These are phyloP conservation scores for Brachypodium distachyon DNA, from an alignment of 202 grass and related monocot species.

Conservation along the genomic window DNA sequence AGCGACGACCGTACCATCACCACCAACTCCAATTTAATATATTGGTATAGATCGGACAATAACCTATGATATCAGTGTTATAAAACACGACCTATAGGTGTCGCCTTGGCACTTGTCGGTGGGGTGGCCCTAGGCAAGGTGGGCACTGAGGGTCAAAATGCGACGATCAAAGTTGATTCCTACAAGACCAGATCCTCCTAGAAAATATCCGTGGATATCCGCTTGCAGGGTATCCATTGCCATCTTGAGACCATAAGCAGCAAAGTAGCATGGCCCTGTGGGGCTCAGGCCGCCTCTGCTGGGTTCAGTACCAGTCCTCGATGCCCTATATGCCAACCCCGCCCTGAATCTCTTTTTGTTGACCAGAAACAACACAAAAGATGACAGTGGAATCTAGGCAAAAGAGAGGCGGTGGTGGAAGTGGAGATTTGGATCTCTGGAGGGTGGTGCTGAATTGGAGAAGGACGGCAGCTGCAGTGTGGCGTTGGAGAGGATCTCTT, in stretches of 20 bases:
- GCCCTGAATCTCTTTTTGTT: background rate
- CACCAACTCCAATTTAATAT: too few relatives aligned
- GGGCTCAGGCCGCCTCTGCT: background rate
- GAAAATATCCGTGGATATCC: too few relatives aligned
- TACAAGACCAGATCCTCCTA: background rate
- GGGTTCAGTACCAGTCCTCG: background rate
- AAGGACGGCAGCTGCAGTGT: background rate
- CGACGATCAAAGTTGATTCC: background rate
- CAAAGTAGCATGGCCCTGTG: background rate
- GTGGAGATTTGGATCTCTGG: background rate
- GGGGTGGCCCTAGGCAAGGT: background rate
- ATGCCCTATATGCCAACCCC: background rate
- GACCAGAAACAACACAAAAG: background rate
- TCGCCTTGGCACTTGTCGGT: too few relatives aligned
- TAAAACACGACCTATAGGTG: background rate
- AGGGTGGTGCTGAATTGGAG: background rate
- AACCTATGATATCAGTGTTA: background rate
- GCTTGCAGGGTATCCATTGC: too few relatives aligned
- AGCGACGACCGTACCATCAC: too few relatives aligned
- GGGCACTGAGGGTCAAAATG: background rate
- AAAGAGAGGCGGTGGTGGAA: background rate
- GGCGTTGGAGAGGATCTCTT: background rate
- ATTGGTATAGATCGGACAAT: constrained; percentile 7
- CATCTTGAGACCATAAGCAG: background rate
- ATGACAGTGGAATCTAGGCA: background rate